Evolutionary conservation across 2,329 filamentous ascomycete genomes (phyloP).

Genomic region (Celoporthe dispersa): DNA sequence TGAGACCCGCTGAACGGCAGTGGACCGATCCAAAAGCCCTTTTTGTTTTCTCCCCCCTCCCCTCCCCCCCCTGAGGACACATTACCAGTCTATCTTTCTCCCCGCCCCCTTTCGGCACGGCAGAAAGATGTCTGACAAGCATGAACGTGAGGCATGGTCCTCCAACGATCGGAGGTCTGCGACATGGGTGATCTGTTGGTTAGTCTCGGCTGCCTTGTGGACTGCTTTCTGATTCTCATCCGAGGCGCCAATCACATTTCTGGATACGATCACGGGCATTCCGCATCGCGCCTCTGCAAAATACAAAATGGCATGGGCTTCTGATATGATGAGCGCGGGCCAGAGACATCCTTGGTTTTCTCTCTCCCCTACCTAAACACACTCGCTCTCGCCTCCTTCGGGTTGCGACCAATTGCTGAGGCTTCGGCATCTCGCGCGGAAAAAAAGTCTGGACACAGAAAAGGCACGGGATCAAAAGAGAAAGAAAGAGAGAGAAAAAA

Average conservation of each 20-base stretch:
- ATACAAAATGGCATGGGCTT: neutral
- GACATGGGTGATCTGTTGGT: neutral
- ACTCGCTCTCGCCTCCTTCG: neutral
- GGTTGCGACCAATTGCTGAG: neutral
- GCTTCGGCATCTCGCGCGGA: neutral
- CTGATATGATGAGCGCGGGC: neutral
- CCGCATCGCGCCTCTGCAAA: neutral
- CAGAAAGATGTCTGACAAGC: neutral
- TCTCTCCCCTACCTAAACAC: neutral
- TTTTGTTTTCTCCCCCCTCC: neutral
- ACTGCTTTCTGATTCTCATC: neutral
- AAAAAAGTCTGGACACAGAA: conserved; percentile 7
- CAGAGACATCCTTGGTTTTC: neutral
- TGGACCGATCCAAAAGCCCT: neutral
- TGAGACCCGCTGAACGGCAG: conserved; percentile 24
- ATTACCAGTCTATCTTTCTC: neutral
- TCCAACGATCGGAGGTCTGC: neutral
- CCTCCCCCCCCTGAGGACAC: neutral
- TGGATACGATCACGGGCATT: neutral
- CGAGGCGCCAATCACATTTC: neutral
- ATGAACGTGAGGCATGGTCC: neutral
- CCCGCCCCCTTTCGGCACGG: neutral
- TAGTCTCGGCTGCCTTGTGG: neutral
- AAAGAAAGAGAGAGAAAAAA: neutral
- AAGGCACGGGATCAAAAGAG: neutral